phyloP scores from a whole-genome alignment of 2,329 filamentous ascomycete species.

The Colletotrichum horii region DNA sequence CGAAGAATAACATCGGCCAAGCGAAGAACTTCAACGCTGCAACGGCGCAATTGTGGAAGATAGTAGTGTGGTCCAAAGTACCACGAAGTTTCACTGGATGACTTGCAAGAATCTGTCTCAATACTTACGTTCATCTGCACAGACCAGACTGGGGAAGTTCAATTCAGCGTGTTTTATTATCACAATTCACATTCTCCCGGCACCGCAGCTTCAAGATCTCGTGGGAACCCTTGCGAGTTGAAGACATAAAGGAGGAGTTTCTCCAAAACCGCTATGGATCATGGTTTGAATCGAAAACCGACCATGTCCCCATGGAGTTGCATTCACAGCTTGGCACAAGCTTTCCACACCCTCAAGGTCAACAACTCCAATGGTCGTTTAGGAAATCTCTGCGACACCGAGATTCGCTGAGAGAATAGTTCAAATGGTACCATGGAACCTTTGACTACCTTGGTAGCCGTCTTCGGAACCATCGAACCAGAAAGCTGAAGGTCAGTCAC shows the following conservation, averaged over 20 bases:
- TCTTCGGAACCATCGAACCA: background rate
- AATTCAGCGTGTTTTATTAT: background rate
- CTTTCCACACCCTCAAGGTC: background rate
- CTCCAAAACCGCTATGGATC: accelerated
- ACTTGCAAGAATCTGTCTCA: accelerated
- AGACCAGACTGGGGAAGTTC: accelerated
- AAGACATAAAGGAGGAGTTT: background rate
- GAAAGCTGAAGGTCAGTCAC: background rate
- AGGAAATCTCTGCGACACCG: background rate
- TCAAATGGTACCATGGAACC: background rate
- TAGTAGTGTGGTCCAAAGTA: background rate
- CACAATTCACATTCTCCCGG: accelerated
- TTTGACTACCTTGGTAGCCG: background rate
- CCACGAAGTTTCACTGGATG: accelerated
- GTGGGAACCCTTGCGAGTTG: background rate
- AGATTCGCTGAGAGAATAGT: background rate
- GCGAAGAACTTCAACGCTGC: accelerated
- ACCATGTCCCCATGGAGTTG: too few species aligned
- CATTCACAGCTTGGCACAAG: too few species aligned
- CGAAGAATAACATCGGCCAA: background rate
- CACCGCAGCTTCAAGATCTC: accelerated
- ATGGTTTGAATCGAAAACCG: too few species aligned
- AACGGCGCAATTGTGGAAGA: background rate
- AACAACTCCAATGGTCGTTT: background rate
- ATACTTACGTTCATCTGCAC: accelerated